Conservation (phyloP, 441 rosid species). For the Erodium trifolium region DNA sequence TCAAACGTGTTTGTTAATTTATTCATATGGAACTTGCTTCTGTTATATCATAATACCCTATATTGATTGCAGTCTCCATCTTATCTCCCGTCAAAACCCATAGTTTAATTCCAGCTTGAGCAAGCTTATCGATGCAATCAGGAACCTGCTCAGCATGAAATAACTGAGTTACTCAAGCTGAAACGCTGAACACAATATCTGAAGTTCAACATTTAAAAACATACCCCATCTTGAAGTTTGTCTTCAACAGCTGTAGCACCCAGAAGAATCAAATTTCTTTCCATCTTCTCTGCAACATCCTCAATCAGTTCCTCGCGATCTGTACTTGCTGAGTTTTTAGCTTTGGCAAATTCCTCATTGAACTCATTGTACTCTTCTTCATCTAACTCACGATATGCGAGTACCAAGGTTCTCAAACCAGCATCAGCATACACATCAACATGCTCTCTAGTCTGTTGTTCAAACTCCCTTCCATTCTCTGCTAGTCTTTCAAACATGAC, state of each 20-base stretch:
- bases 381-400: conserved; percentile 72
- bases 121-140: conserved; percentile 94
- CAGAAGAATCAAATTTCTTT: conserved; percentile 69
- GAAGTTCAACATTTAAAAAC: not conserved
- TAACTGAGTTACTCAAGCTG: conserved; percentile 7
- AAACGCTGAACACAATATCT: not conserved
- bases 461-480: conserved; percentile 46
- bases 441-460: conserved; percentile 57
- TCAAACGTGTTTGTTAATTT: not conserved
- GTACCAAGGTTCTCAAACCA: conserved; percentile 82
- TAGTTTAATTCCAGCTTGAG: conserved; percentile 90
- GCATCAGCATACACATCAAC: conserved; percentile 83
- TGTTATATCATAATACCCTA: conserved; percentile 45
- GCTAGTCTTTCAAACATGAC: conserved; percentile 90
- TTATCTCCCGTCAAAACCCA: conserved; percentile 99
- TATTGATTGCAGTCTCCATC: conserved; percentile 98
- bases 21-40: conserved; percentile 2
- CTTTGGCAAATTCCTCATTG: conserved; percentile 48
- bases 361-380: conserved; percentile 58
- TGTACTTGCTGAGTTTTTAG: conserved; percentile 55
- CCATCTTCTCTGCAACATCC: conserved; percentile 59
- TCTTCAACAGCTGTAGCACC: conserved; percentile 96
- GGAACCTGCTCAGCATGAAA: conserved; percentile 51
- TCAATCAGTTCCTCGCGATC: conserved; percentile 72
- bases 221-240: conserved; percentile 86